A percentile compares a stretch with the other conserved stretches of the same genome.
phyloP scores from a whole-genome alignment of 208 protist species.

The Trypanosomatidae sp. region DNA sequence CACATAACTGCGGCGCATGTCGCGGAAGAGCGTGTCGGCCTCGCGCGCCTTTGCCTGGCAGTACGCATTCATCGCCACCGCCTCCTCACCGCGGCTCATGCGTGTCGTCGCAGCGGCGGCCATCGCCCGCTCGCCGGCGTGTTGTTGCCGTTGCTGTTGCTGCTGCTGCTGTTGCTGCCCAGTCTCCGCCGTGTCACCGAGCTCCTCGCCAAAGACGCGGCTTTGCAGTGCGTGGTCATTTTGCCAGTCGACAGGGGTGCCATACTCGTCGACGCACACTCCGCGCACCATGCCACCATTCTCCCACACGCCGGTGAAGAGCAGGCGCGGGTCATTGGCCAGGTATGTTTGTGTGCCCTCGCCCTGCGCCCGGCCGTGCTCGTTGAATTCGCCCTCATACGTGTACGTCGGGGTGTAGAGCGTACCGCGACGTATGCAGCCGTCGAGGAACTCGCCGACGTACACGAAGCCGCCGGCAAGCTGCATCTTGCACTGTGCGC shows the following conservation, averaged over 20 bases:
- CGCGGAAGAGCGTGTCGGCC: constrained; percentile 36
- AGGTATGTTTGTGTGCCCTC: constrained; percentile 81
- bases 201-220: constrained; percentile 52
- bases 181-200: neutral
- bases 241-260: constrained; percentile 78
- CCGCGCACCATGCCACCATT: constrained; percentile 75
- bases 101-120: too few relatives aligned
- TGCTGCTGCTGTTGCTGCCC: too few relatives aligned
- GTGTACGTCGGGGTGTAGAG: constrained; percentile 85
- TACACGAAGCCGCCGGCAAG: constrained; percentile 86
- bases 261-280: constrained; percentile 75
- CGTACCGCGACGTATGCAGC: constrained; percentile 55
- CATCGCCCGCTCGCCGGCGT: too few relatives aligned
- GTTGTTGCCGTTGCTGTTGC: too few relatives aligned
- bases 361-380: constrained; percentile 75
- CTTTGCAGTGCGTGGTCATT: constrained; percentile 70
- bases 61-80: constrained; percentile 75
- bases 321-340: constrained; percentile 65
- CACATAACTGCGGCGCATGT: constrained; percentile 66
- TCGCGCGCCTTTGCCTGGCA: constrained; percentile 60
- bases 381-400: constrained; percentile 87
- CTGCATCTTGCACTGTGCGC: constrained; percentile 74
- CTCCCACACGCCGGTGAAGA: constrained; percentile 80
- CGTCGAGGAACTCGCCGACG: constrained; percentile 78
- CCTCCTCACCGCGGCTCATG: constrained; percentile 28